A percentile compares a stretch with the other conserved stretches of the same genome.
phyloP scores from a whole-genome alignment of 2,329 filamentous ascomycete genomes.

The Fusarium concolor region DNA sequence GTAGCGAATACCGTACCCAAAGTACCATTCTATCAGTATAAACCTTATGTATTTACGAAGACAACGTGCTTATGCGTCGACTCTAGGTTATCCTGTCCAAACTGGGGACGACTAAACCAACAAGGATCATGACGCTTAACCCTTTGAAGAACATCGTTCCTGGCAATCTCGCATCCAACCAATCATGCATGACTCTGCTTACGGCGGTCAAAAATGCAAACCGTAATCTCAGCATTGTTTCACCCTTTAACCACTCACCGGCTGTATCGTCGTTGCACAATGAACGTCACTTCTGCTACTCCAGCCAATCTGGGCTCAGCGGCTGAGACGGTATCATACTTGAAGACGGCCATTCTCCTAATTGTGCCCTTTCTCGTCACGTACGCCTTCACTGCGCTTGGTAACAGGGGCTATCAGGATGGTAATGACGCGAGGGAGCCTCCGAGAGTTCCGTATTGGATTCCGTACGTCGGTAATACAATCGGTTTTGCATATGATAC shows the following conservation, averaged over 20 bases:
- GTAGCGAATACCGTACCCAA: too few species aligned
- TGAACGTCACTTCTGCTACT: constrained; percentile 5
- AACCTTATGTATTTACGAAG: too few species aligned
- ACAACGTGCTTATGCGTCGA: too few species aligned
- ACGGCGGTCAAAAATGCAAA: neutral
- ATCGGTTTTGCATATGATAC: constrained; percentile 33
- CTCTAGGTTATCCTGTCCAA: neutral
- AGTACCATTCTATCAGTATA: too few species aligned
- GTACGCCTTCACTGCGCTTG: constrained; percentile 11
- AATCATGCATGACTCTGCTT: neutral
- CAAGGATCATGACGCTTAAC: neutral
- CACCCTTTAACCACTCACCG: neutral
- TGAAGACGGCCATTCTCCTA: neutral
- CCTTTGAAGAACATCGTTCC: neutral
- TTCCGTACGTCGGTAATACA: constrained; percentile 28
- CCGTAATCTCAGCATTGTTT: neutral
- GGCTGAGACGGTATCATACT: neutral
- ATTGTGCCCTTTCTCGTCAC: constrained; percentile 15
- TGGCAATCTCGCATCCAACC: neutral
- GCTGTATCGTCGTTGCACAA: neutral
- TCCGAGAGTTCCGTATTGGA: constrained; percentile 32
- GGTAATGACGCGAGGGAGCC: constrained; percentile 7
- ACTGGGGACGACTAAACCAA: too few species aligned
- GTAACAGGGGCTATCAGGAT: constrained; percentile 14
- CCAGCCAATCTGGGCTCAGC: neutral